These are phyloP conservation scores for Trichoderma oligosporum DNA, from an alignment of 2,329 filamentous ascomycete species.

Conservation along the genomic window DNA sequence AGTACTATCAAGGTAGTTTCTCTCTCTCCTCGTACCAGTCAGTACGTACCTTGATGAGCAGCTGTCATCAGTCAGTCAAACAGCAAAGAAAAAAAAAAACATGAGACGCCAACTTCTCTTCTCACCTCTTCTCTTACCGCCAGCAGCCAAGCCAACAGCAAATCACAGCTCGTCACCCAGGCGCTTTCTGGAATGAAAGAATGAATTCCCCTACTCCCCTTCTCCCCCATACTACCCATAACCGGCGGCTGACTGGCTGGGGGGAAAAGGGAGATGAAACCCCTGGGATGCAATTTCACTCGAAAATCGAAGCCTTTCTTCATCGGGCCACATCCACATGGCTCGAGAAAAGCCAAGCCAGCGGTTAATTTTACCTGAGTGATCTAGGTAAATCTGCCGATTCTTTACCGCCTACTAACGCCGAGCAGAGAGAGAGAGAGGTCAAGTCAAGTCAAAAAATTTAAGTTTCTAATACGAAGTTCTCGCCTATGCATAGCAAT, in stretches of 20 bases:
- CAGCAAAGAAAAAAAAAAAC: background rate
- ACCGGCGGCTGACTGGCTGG: background rate
- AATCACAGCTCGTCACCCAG: conserved; percentile 4
- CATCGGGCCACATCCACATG: conserved; percentile 8
- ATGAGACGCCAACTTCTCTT: background rate
- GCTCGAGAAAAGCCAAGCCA: conserved; percentile 7
- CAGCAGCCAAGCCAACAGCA: background rate
- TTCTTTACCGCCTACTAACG: too few relatives aligned
- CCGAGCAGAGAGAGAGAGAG: too few relatives aligned
- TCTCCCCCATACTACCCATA: background rate
- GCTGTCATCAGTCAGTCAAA: background rate
- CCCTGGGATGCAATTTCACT: conserved; percentile 10
- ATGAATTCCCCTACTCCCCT: background rate
- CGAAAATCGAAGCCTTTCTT: conserved; percentile 9
- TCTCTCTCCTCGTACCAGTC: too few relatives aligned
- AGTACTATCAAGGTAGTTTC: too few relatives aligned
- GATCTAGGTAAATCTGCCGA: too few relatives aligned
- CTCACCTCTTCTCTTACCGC: background rate
- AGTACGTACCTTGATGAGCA: background rate
- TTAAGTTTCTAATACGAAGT: too few relatives aligned
- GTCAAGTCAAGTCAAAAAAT: too few relatives aligned
- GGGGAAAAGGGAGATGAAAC: conserved; percentile 5
- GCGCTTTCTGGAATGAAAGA: conserved; percentile 10
- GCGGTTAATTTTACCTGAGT: conserved; percentile 2
- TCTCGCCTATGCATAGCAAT: background rate